Base-by-base conservation (phyloP, 2,329 filamentous ascomycete species). In the Venturiaceae sp. region DNA sequence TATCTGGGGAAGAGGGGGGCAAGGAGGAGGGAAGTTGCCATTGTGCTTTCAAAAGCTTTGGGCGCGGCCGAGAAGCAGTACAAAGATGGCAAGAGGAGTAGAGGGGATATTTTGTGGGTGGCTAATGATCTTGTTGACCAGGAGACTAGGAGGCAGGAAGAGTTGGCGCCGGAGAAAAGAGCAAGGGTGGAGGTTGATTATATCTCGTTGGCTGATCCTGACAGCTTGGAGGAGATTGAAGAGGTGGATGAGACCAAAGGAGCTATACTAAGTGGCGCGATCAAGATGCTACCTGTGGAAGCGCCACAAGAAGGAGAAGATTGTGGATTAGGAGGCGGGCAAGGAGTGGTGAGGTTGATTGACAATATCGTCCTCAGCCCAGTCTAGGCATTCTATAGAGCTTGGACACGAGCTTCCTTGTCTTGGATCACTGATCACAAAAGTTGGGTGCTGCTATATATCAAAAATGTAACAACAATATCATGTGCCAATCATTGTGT, bases 271-370 rank as follows among this genome's bases (percentile, higher is more conserved):
- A 97, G 92, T 69, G 91, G 90, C 3, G 94, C 94, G 0, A 77
- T 99, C 60, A 94, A 89, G 74, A 95, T 99, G 87, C 70, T 90
- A 50, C 88, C 91, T 0, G 76, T 96, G 1, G 88, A 95, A 68
- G 79, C 83, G 55, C 79, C 85, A 0, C 79, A 77, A 53, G 75
- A 83, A 5, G 88, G 81, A 0, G 92, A 97, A 70, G 85, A 91
- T 63, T 71, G 78, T 30, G 83, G 82, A 3, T 72, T 92, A 28
- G 91, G 91, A 3, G 83, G 82, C 58, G 85, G 84, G 3, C 86
- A 86, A 1, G 88, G 89, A 16, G 71, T 85, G 1, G 94, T 99
- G 53, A 80, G 94, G 62, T 75, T 99, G 72, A 96, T 99, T 70
- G 94, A 99, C 69, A 99, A 99, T 67, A 85, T 97, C 63, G 86